phyloP scores from a whole-genome alignment of 495 filamentous ascomycete genomes.

The Penicillium bialowiezense region DNA sequence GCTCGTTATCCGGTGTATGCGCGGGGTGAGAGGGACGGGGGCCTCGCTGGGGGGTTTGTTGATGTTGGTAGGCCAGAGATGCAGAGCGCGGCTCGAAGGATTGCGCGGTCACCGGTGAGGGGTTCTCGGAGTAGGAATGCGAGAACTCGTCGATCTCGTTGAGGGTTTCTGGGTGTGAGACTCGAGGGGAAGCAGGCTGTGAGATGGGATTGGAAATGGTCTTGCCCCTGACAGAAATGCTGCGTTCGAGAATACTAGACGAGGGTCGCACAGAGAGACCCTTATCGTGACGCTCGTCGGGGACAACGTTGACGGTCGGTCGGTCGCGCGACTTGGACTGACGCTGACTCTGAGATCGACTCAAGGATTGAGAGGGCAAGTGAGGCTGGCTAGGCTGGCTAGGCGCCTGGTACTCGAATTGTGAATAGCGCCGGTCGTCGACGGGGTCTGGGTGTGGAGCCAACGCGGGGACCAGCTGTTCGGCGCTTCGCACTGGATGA shows the following conservation, averaged over 20 bases:
- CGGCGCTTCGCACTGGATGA: background rate
- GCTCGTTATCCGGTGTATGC: slow-evolving; percentile 9
- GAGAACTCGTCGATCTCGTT: slow-evolving; percentile 25
- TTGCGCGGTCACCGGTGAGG: slow-evolving; percentile 6
- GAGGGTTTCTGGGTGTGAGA: slow-evolving; percentile 9
- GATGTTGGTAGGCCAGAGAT: slow-evolving; percentile 19
- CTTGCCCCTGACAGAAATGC: slow-evolving; percentile 19
- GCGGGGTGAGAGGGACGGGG: slow-evolving; percentile 10
- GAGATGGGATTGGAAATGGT: slow-evolving; percentile 21
- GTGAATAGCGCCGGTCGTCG: background rate
- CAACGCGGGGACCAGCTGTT: background rate
- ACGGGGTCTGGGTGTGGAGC: background rate
- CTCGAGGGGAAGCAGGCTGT: slow-evolving; percentile 23
- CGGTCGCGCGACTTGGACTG: slow-evolving; percentile 16
- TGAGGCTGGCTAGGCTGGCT: background rate
- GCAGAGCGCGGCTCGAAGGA: slow-evolving; percentile 14
- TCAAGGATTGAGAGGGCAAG: background rate
- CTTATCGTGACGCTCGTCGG: slow-evolving; percentile 19
- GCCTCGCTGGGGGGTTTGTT: slow-evolving; percentile 10
- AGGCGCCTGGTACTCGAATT: background rate
- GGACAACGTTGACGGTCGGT: slow-evolving; percentile 20
- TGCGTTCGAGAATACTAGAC: slow-evolving; percentile 23
- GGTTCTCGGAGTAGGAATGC: slow-evolving; percentile 10
- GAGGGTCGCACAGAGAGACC: slow-evolving; percentile 17
- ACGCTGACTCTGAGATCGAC: background rate